Conservation (phyloP, 495 filamentous ascomycete genomes). For the Daldinia vernicosa region DNA sequence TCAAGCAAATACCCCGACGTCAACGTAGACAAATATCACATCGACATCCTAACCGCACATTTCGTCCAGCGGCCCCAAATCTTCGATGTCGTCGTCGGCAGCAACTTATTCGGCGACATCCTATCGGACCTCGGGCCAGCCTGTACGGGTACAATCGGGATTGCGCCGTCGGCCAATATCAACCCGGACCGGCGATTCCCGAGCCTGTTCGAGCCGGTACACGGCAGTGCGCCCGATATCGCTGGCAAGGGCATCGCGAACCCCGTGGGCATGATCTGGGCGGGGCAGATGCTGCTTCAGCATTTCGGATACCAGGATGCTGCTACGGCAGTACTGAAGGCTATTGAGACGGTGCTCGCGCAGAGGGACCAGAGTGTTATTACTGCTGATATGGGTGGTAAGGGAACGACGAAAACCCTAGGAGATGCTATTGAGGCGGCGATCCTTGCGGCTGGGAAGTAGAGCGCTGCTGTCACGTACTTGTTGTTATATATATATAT, state of each 20-base stretch:
- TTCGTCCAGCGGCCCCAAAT: constrained; percentile 82
- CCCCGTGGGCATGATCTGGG: constrained; percentile 75
- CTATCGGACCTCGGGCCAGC: constrained; percentile 86
- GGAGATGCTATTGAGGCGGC: constrained; percentile 62
- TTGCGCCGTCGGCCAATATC: constrained; percentile 79
- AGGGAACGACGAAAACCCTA: constrained; percentile 68
- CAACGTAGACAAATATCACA: constrained; percentile 77
- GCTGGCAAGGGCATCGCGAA: constrained; percentile 77
- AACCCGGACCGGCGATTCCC: constrained; percentile 69
- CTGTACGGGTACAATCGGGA: constrained; percentile 83
- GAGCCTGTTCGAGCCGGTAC: constrained; percentile 90
- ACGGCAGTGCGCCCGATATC: constrained; percentile 76
- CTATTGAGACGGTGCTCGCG: constrained; percentile 70
- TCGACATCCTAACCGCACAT: constrained; percentile 83
- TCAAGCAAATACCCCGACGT: constrained; percentile 77
- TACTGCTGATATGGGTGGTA: constrained; percentile 75
- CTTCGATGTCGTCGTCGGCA: constrained; percentile 84
- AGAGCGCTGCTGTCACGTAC: background rate
- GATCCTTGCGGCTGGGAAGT: constrained; percentile 28
- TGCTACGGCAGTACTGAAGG: constrained; percentile 68
- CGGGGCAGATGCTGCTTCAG: constrained; percentile 76
- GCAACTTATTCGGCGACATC: constrained; percentile 87
- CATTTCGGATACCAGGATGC: constrained; percentile 72
- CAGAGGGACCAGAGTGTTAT: constrained; percentile 59
- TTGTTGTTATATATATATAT: background rate